Evolutionary conservation across 2,329 filamentous ascomycete genomes (phyloP).

Genomic region (Penicillium polonicum): DNA sequence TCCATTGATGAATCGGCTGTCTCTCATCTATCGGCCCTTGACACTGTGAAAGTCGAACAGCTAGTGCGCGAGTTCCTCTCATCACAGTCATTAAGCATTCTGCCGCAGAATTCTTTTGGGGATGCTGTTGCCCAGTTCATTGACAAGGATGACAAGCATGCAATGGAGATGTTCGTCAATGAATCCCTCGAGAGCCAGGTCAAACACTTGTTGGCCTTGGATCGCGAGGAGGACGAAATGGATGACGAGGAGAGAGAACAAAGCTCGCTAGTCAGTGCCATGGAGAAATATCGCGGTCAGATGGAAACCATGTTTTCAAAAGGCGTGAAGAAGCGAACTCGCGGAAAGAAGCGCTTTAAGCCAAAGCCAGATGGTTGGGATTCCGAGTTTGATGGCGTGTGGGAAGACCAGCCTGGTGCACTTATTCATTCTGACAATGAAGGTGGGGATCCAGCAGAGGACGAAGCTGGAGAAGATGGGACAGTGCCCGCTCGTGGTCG

Average conservation of each 20-base stretch:
- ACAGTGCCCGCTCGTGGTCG: constrained; percentile 33
- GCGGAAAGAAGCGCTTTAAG: constrained; percentile 61
- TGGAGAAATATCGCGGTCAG: constrained; percentile 68
- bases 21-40: constrained; percentile 59
- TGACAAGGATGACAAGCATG: constrained; percentile 90
- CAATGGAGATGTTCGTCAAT: constrained; percentile 77
- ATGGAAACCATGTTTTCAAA: constrained; percentile 70
- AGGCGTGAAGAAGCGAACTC: constrained; percentile 58
- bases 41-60: constrained; percentile 82
- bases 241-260: constrained; percentile 67
- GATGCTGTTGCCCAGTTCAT: constrained; percentile 93
- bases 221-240: constrained; percentile 67
- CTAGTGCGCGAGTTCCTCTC: constrained; percentile 84
- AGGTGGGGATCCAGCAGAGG: constrained; percentile 48
- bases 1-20: constrained; percentile 65
- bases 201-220: constrained; percentile 65
- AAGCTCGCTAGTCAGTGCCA: constrained; percentile 68
- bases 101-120: constrained; percentile 88
- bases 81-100: constrained; percentile 84
- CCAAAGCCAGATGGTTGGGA: constrained; percentile 82
- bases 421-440: constrained; percentile 55
- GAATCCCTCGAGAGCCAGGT: constrained; percentile 70
- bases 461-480: constrained; percentile 50
- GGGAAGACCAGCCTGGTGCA: constrained; percentile 76
- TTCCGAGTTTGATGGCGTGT: constrained; percentile 80